Conservation (phyloP, 148 eudicot genomes). For the Persicaria maculosa region DNA sequence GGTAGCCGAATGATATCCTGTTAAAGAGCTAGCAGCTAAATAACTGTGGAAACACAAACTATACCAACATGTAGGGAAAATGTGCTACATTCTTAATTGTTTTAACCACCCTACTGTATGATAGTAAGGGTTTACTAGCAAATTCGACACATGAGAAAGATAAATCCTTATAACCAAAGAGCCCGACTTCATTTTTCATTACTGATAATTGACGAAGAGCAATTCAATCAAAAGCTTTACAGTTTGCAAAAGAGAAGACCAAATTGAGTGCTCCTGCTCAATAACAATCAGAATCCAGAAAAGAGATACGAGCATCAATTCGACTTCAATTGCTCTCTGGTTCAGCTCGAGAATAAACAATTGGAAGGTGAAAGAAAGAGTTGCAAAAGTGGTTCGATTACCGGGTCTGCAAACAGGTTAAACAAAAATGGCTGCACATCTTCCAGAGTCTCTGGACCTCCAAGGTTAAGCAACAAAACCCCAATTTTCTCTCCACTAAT, state of each 20-base stretch:
- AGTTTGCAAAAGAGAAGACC: too few species aligned
- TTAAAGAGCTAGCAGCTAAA: constrained; percentile 19
- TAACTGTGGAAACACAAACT: background rate
- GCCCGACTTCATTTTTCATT: too few species aligned
- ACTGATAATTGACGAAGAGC: too few species aligned
- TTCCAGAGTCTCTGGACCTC: constrained; percentile 96
- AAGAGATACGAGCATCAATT: too few species aligned
- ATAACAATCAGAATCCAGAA: too few species aligned
- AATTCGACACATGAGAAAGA: background rate
- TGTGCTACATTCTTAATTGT: background rate
- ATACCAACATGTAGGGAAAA: background rate
- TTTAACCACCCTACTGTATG: background rate
- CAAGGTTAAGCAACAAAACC: constrained; percentile 88
- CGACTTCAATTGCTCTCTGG: too few species aligned
- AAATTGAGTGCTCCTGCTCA: too few species aligned
- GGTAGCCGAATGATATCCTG: constrained; percentile 98
- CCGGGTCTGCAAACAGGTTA: constrained; percentile 98
- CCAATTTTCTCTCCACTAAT: constrained; percentile 69
- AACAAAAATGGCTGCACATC: constrained; percentile 97
- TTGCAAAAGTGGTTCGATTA: constrained; percentile 23
- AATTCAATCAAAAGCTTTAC: too few species aligned
- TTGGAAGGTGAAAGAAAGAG: background rate
- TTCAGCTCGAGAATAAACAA: too few species aligned
- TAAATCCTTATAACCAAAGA: background rate
- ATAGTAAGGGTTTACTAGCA: background rate